Percentiles rank a stretch among this genome's conserved stretches.
Evolutionary conservation across 768 basidiomycete genomes (phyloP).

Genomic region (Tephrocybe rancida): DNA sequence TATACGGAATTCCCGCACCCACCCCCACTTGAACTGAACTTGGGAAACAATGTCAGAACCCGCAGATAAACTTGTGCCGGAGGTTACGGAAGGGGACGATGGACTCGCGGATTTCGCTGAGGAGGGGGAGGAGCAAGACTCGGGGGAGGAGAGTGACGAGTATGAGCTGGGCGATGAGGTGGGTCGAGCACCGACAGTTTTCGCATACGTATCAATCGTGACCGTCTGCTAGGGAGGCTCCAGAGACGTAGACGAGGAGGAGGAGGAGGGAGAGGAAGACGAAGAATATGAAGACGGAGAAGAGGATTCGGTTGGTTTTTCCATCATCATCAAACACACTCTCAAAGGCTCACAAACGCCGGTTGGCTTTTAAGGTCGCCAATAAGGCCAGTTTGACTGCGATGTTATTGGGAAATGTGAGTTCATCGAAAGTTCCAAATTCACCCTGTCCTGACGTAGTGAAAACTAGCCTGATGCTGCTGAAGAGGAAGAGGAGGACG

Average conservation of each 20-base stretch:
- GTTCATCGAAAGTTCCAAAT: neutral
- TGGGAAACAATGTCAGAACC: slow-evolving; percentile 18
- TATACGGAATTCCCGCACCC: neutral
- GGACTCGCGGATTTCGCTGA: slow-evolving; percentile 1
- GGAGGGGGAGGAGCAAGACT: slow-evolving; percentile 13
- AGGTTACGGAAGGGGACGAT: slow-evolving; percentile 12
- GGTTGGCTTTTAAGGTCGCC: slow-evolving; percentile 1
- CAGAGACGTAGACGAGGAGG: slow-evolving; percentile 12
- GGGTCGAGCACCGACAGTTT: neutral
- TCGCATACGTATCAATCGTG: neutral
- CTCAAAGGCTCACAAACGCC: slow-evolving; percentile 4
- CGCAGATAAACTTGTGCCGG: slow-evolving; percentile 11
- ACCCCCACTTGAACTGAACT: neutral
- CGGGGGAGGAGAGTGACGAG: slow-evolving; percentile 24
- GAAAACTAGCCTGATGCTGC: slow-evolving; percentile 24
- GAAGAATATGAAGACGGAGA: slow-evolving; percentile 12
- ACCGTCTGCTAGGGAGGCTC: slow-evolving; percentile 11
- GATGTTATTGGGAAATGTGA: slow-evolving; percentile 20
- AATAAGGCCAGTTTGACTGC: slow-evolving; percentile 18
- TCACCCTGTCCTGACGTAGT: neutral
- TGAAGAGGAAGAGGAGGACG: slow-evolving; percentile 35
- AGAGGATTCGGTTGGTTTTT: slow-evolving; percentile 12
- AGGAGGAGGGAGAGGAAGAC: slow-evolving; percentile 20
- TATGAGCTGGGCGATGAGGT: slow-evolving; percentile 22
- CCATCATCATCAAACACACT: neutral